Evolutionary conservation across 1,284 basidiomycete genomes (phyloP).

Genomic region (Bjerkandera adusta): DNA sequence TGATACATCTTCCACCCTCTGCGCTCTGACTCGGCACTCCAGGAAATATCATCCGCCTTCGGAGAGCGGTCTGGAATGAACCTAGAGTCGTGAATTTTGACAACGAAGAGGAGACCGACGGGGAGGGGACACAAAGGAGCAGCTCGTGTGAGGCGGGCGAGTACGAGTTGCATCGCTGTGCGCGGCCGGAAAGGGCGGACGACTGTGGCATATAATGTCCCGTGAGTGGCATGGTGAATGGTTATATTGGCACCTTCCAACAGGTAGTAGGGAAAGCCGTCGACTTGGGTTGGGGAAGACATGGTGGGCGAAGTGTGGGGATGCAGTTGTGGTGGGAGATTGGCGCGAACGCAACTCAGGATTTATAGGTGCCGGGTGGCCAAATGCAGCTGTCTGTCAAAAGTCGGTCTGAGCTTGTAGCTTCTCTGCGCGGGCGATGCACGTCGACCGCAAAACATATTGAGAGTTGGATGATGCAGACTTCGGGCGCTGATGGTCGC

Average conservation of each 20-base stretch:
- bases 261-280: not conserved
- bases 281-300: not conserved
- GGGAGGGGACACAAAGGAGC: not conserved
- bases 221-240: not conserved
- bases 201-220: not conserved
- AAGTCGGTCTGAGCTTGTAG: too few relatives aligned
- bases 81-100: constrained; percentile 15
- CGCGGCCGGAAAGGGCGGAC: not conserved
- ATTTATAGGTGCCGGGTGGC: too few relatives aligned
- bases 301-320: too few relatives aligned
- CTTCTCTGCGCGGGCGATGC: too few relatives aligned
- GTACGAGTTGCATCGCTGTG: not conserved
- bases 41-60: not conserved
- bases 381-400: too few relatives aligned
- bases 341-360: too few relatives aligned
- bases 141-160: not conserved
- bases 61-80: constrained; percentile 6
- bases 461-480: too few relatives aligned
- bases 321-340: too few relatives aligned
- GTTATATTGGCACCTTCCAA: not conserved
- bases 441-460: too few relatives aligned
- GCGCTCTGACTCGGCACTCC: constrained; percentile 2
- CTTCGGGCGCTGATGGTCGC: too few relatives aligned
- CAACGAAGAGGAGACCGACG: constrained; percentile 1
- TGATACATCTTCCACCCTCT: not conserved